These are phyloP conservation scores for Suillus americanus DNA, from an alignment of 768 basidiomycete species.

Conservation along the genomic window DNA sequence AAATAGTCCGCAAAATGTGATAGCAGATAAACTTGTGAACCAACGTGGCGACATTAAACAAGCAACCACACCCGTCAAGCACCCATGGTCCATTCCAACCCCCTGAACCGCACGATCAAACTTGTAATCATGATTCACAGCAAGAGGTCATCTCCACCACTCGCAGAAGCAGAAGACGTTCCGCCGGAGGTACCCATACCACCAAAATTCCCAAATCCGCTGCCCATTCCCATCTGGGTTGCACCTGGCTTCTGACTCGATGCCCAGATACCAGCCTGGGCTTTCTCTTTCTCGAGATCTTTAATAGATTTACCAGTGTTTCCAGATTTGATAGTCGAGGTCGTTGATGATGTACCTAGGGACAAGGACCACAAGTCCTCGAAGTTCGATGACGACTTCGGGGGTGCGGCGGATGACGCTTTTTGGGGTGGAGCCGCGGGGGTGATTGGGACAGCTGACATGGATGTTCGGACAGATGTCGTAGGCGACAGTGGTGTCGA, in stretches of 20 bases:
- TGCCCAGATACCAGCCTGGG: conserved; percentile 77
- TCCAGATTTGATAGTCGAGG: conserved; percentile 34
- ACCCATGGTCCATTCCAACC: background rate
- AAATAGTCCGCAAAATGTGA: background rate
- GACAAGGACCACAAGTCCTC: conserved; percentile 90
- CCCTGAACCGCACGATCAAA: background rate
- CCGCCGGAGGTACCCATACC: conserved; percentile 16
- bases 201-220: conserved; percentile 36
- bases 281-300: conserved; percentile 88
- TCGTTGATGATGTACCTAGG: conserved; percentile 46
- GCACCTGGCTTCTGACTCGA: conserved; percentile 26
- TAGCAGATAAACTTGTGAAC: background rate
- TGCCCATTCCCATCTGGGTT: conserved; percentile 15
- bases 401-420: conserved; percentile 31
- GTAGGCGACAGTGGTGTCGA: conserved; percentile 28
- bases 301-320: conserved; percentile 73
- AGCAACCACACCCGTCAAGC: background rate
- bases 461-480: conserved; percentile 12
- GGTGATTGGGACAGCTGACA: conserved; percentile 16
- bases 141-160: conserved; percentile 43
- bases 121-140: conserved; percentile 27
- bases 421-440: conserved; percentile 19
- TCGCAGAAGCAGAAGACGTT: conserved; percentile 13
- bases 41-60: background rate
- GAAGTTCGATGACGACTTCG: conserved; percentile 58